phyloP scores from a whole-genome alignment of 73 alveolate species.

The Loxodes magnus region DNA sequence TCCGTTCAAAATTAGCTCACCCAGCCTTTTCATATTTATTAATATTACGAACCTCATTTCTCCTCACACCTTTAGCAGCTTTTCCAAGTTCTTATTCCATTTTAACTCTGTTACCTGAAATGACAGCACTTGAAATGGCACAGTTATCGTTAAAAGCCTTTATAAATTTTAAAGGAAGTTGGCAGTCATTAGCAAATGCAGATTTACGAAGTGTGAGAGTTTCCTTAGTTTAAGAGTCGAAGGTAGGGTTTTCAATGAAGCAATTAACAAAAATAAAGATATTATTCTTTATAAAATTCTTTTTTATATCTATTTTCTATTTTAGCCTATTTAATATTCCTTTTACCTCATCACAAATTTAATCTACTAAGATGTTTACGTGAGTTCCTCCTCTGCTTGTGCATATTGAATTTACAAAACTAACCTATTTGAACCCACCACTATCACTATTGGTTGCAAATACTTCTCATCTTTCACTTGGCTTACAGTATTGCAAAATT shows the following conservation, averaged over 20 bases:
- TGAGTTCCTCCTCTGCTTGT: slow-evolving; percentile 99
- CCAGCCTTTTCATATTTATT: slow-evolving; percentile 92
- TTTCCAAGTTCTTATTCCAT: slow-evolving; percentile 28
- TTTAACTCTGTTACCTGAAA: slow-evolving; percentile 51
- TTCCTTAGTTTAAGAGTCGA: slow-evolving; percentile 98
- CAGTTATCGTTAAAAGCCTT: slow-evolving; percentile 43
- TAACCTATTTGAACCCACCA: slow-evolving; percentile 78
- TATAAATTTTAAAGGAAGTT: slow-evolving; percentile 77
- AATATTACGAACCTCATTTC: slow-evolving; percentile 37
- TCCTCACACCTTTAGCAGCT: slow-evolving; percentile 66
- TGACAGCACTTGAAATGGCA: slow-evolving; percentile 67
- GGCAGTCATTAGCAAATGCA: slow-evolving; percentile 89
- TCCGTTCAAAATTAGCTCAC: slow-evolving; percentile 99
- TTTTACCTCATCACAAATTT: slow-evolving; percentile 66
- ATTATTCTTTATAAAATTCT: slow-evolving; percentile 40
- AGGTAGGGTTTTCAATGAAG: slow-evolving; percentile 95
- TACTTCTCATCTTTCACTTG: slow-evolving; percentile 83
- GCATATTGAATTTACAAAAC: slow-evolving; percentile 97
- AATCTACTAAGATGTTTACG: slow-evolving; percentile 92
- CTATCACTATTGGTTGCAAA: slow-evolving; percentile 83
- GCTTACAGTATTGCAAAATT: slow-evolving; percentile 41
- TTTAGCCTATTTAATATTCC: slow-evolving; percentile 60
- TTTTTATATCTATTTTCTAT: slow-evolving; percentile 26
- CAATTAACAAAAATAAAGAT: slow-evolving; percentile 90
- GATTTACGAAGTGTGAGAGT: slow-evolving; percentile 84